These are phyloP conservation scores for Ophidiomyces ophidiicola DNA, from an alignment of 2,329 filamentous ascomycete species.

Conservation along the genomic window DNA sequence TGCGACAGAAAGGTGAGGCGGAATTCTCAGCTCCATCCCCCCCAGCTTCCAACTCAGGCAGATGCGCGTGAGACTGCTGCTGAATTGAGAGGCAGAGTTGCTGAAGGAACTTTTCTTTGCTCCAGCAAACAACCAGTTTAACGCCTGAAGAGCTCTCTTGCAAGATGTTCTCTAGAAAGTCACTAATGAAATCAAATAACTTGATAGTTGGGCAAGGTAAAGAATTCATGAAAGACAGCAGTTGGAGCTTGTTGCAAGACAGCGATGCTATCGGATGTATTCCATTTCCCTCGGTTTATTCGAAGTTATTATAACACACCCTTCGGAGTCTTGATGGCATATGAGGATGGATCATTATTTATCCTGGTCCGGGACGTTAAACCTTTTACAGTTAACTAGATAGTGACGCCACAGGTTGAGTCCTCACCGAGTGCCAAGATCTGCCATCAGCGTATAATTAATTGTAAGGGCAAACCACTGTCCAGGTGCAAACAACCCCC, in stretches of 20 bases:
- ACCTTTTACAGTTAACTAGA: too few species aligned
- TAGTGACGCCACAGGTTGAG: too few species aligned
- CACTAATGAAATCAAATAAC: conserved; percentile 41
- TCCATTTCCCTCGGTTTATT: too few species aligned
- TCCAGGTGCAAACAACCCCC: neutral
- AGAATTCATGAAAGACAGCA: neutral
- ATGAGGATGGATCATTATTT: too few species aligned
- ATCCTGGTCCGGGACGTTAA: too few species aligned
- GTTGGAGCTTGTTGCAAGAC: too few species aligned
- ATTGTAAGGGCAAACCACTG: too few species aligned
- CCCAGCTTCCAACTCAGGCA: conserved; percentile 1
- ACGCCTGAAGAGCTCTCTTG: conserved; percentile 45
- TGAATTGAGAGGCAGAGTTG: conserved; percentile 43
- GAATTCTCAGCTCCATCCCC: neutral
- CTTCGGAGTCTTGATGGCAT: too few species aligned
- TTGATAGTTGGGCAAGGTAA: conserved; percentile 17
- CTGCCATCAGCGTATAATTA: too few species aligned
- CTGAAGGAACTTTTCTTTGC: conserved; percentile 51
- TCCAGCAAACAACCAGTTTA: conserved; percentile 59
- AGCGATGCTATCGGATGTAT: too few species aligned
- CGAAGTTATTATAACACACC: too few species aligned
- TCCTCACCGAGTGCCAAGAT: too few species aligned
- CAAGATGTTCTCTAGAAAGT: conserved; percentile 54
- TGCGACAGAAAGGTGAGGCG: conserved; percentile 20
- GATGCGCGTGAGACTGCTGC: conserved; percentile 14